These are phyloP conservation scores for Elaeis oleifera DNA, from an alignment of 202 grass and related monocot species.

Conservation along the genomic window DNA sequence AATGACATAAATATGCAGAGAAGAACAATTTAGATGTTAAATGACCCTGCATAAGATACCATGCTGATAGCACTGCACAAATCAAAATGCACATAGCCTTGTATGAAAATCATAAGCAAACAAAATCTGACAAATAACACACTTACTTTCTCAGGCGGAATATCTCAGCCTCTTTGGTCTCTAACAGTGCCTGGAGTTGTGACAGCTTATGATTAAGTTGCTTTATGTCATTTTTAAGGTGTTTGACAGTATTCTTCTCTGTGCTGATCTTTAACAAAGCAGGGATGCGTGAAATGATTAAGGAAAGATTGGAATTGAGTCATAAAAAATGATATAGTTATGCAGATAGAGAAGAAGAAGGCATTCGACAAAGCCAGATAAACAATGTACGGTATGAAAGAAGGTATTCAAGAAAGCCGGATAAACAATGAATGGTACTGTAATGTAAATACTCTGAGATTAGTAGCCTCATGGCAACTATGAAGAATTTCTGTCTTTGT, in stretches of 20 bases:
- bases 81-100: background rate
- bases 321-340: too few relatives aligned
- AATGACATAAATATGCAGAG: too few relatives aligned
- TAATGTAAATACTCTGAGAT: too few relatives aligned
- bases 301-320: slow-evolving; percentile 27
- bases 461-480: too few relatives aligned
- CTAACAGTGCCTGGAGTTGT: slow-evolving; percentile 75
- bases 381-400: too few relatives aligned
- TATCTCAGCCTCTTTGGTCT: slow-evolving; percentile 75
- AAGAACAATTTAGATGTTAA: too few relatives aligned
- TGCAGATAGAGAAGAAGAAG: too few relatives aligned
- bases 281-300: slow-evolving; percentile 65
- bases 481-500: too few relatives aligned
- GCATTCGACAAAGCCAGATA: too few relatives aligned
- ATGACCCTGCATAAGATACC: too few relatives aligned
- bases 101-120: background rate
- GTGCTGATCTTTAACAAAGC: slow-evolving; percentile 78
- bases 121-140: background rate
- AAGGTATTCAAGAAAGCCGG: too few relatives aligned
- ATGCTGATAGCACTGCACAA: background rate
- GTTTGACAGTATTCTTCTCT: slow-evolving; percentile 79
- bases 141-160: slow-evolving; percentile 54
- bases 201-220: slow-evolving; percentile 86
- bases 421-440: too few relatives aligned
- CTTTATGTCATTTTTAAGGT: slow-evolving; percentile 79